Conservation (phyloP, 345 rosid species). For the Sonneratia alba region DNA sequence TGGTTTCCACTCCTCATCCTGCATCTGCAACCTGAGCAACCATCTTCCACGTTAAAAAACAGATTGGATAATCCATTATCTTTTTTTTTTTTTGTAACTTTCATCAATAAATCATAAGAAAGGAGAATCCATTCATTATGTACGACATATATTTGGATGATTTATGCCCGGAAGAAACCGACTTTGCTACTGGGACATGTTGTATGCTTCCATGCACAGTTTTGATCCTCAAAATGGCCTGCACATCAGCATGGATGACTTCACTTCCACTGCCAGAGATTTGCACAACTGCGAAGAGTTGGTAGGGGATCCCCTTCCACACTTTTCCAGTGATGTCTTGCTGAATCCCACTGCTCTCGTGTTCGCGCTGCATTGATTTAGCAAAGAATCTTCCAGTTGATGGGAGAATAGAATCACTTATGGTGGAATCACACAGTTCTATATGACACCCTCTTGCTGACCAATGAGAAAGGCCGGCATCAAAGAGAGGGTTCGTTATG, state of each 20-base stretch:
- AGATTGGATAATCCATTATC: no score
- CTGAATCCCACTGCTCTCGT: slow-evolving; percentile 86
- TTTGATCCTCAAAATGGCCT: slow-evolving; percentile 29
- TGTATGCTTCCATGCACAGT: neutral
- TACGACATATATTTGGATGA: neutral
- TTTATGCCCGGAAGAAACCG: neutral
- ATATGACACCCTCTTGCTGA: slow-evolving; percentile 88
- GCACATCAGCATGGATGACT: slow-evolving; percentile 27
- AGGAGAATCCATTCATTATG: no score
- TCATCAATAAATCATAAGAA: no score
- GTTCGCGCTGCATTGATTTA: slow-evolving; percentile 67
- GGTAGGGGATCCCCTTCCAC: slow-evolving; percentile 64
- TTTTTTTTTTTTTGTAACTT: no score
- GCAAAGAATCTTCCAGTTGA: slow-evolving; percentile 61
- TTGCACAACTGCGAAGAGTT: slow-evolving; percentile 54
- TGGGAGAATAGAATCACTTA: slow-evolving; percentile 58
- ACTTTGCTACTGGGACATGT: neutral
- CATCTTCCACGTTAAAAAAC: no score
- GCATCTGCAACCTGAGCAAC: no score
- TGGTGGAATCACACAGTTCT: slow-evolving; percentile 65
- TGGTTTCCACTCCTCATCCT: slow-evolving; percentile 59
- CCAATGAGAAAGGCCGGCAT: slow-evolving; percentile 31
- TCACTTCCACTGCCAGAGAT: slow-evolving; percentile 52
- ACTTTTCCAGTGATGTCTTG: slow-evolving; percentile 80
- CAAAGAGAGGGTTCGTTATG: neutral